These are phyloP conservation scores for Priceomyces haplophilus DNA, from an alignment of 805 yeast species.

Conservation along the genomic window DNA sequence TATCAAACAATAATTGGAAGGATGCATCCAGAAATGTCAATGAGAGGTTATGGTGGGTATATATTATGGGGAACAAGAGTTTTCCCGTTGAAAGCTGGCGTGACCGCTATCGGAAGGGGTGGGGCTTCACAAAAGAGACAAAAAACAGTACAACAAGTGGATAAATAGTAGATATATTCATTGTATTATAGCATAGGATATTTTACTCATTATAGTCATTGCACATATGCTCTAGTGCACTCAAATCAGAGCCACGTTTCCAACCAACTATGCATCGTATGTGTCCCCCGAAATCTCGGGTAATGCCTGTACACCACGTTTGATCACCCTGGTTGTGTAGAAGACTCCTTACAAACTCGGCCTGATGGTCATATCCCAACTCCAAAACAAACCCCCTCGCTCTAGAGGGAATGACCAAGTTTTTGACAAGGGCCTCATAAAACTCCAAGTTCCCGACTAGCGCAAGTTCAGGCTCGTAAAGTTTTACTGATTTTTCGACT, in stretches of 20 bases:
- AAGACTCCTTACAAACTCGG: slow-evolving; percentile 31
- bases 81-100: slow-evolving; percentile 56
- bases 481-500: slow-evolving; percentile 61
- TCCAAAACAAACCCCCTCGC: slow-evolving; percentile 72
- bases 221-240: slow-evolving; percentile 9
- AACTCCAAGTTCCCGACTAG: slow-evolving; percentile 76
- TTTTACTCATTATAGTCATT: slow-evolving; percentile 5
- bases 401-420: slow-evolving; percentile 37
- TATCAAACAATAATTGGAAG: slow-evolving; percentile 94
- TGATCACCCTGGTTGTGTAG: slow-evolving; percentile 9
- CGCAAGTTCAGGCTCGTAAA: slow-evolving; percentile 76
- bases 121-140: slow-evolving; percentile 37
- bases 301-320: slow-evolving; percentile 50
- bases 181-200: background rate
- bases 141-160: slow-evolving; percentile 15
- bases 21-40: slow-evolving; percentile 92
- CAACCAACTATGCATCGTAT: slow-evolving; percentile 67
- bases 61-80: slow-evolving; percentile 77
- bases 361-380: slow-evolving; percentile 64
- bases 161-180: background rate
- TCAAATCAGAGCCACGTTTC: slow-evolving; percentile 23
- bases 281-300: slow-evolving; percentile 49
- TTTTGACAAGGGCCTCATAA: slow-evolving; percentile 52
- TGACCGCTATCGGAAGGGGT: slow-evolving; percentile 69
- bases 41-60: slow-evolving; percentile 90